These are phyloP conservation scores for Fraxinus cuspidata DNA, from an alignment of 257 asterid genomes.

Conservation along the genomic window DNA sequence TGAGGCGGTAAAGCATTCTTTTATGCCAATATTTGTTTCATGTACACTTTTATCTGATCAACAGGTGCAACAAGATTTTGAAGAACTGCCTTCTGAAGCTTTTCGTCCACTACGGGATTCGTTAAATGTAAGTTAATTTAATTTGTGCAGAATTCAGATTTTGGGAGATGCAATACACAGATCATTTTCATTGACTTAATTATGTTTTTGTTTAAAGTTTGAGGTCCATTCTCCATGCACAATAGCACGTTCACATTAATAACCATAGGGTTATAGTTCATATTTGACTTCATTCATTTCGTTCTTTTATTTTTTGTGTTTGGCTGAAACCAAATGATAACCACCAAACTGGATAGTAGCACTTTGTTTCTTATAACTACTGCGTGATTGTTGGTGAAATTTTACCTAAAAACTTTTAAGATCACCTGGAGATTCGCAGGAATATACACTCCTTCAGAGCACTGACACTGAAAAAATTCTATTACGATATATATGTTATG, in stretches of 20 bases:
- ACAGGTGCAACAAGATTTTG: slow-evolving; percentile 98
- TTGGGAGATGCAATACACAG: slow-evolving; percentile 6
- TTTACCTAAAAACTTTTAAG: background rate
- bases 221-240: slow-evolving; percentile 12
- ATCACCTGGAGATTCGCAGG: background rate
- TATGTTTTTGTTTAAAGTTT: slow-evolving; percentile 9
- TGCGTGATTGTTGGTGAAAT: slow-evolving; percentile 17
- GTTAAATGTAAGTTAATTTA: slow-evolving; percentile 65
- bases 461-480: slow-evolving; percentile 4
- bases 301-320: slow-evolving; percentile 1
- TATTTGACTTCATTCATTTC: background rate
- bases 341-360: background rate
- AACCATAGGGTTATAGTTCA: background rate
- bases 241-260: background rate
- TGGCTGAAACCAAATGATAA: background rate
- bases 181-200: slow-evolving; percentile 4
- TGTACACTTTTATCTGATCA: slow-evolving; percentile 27
- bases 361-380: slow-evolving; percentile 18
- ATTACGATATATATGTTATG: slow-evolving; percentile 11
- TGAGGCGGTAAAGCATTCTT: slow-evolving; percentile 20
- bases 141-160: slow-evolving; percentile 13
- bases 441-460: slow-evolving; percentile 1
- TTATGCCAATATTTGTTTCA: slow-evolving; percentile 14
- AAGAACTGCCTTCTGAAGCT: slow-evolving; percentile 97
- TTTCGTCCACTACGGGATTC: slow-evolving; percentile 86